phyloP scores from a whole-genome alignment of 2,329 filamentous ascomycete genomes.

The Bipolaris oryzae region DNA sequence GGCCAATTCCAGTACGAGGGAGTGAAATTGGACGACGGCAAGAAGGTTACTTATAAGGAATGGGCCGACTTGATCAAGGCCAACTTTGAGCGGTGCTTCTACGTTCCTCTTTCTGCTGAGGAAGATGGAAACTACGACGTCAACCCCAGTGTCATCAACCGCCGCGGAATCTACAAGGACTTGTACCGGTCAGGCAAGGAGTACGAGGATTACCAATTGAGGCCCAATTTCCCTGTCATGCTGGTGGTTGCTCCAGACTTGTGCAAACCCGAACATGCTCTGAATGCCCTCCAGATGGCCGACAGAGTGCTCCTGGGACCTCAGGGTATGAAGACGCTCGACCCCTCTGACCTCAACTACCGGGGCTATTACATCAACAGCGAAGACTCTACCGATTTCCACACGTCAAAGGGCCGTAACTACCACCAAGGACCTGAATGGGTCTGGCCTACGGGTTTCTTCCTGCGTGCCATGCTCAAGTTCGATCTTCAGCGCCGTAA shows the following conservation, averaged over 20 bases:
- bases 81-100: slow-evolving; percentile 94
- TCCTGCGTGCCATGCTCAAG: slow-evolving; percentile 86
- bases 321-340: slow-evolving; percentile 92
- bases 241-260: slow-evolving; percentile 93
- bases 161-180: slow-evolving; percentile 97
- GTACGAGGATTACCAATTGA: slow-evolving; percentile 96
- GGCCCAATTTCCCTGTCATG: slow-evolving; percentile 91
- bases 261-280: slow-evolving; percentile 78
- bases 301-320: slow-evolving; percentile 83
- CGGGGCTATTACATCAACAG: slow-evolving; percentile 93
- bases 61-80: slow-evolving; percentile 82
- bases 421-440: slow-evolving; percentile 99
- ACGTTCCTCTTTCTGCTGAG: slow-evolving; percentile 70
- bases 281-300: slow-evolving; percentile 77
- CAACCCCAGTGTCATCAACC: slow-evolving; percentile 79
- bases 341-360: slow-evolving; percentile 91
- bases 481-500: slow-evolving; percentile 81
- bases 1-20: slow-evolving; percentile 75
- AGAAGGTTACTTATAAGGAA: slow-evolving; percentile 69
- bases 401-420: slow-evolving; percentile 91
- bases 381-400: slow-evolving; percentile 89
- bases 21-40: slow-evolving; percentile 69
- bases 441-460: slow-evolving; percentile 97
- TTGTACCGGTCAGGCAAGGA: slow-evolving; percentile 92
- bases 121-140: slow-evolving; percentile 82